phyloP scores from a whole-genome alignment of 257 asterid species.

The Fraxinus cuspidata region DNA sequence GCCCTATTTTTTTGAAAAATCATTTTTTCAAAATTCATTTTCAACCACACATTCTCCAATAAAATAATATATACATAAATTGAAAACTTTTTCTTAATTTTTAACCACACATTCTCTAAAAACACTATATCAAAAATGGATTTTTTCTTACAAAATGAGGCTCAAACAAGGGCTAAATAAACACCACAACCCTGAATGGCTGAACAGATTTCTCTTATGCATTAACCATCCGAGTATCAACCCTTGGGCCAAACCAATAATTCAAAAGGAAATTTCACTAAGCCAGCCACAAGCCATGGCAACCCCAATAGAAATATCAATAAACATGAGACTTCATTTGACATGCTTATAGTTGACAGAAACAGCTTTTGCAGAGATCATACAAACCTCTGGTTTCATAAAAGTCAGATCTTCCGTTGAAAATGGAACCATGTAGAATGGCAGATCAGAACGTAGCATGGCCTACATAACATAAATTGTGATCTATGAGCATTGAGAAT shows the following conservation, averaged over 20 bases:
- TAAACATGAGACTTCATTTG: constrained; percentile 11
- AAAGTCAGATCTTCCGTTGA: constrained; percentile 63
- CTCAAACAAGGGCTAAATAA: not conserved
- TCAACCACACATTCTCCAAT: no score
- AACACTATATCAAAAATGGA: no score
- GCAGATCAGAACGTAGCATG: constrained; percentile 89
- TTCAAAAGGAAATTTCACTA: not conserved
- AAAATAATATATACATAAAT: no score
- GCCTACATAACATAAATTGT: constrained; percentile 53
- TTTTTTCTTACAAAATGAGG: no score
- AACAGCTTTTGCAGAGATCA: constrained; percentile 9
- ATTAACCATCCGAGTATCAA: not conserved
- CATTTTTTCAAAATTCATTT: no score
- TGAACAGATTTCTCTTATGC: not conserved
- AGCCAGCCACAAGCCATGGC: not conserved
- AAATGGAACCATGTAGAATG: constrained; percentile 92
- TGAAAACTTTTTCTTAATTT: no score
- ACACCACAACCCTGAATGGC: constrained; percentile 1
- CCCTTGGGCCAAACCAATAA: not conserved
- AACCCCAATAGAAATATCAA: not conserved
- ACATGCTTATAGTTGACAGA: not conserved
- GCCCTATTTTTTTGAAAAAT: no score
- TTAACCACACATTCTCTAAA: no score
- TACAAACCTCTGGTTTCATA: constrained; percentile 81
- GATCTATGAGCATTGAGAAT: constrained; percentile 29